Conservation (phyloP, 1,284 basidiomycete genomes). For the Pseudozyma thailandica region DNA sequence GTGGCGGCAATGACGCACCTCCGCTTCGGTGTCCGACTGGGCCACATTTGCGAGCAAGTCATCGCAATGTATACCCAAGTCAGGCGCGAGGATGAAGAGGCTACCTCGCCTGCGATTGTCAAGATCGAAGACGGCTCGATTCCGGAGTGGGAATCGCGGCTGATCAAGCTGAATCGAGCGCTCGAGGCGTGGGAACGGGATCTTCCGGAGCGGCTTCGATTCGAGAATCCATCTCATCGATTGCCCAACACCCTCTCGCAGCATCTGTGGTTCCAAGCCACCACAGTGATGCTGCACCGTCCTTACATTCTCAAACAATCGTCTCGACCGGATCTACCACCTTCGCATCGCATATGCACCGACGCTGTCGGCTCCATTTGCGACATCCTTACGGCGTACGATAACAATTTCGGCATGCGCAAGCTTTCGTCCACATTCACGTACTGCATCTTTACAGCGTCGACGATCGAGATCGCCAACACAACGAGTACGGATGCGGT, state of each 20-base stretch:
- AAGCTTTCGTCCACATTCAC: conserved; percentile 50
- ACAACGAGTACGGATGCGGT: conserved; percentile 49
- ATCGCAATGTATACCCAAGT: conserved; percentile 55
- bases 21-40: conserved; percentile 32
- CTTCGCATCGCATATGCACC: conserved; percentile 54
- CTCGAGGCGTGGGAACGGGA: conserved; percentile 35
- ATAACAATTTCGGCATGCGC: conserved; percentile 49
- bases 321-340: conserved; percentile 34
- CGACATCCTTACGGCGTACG: conserved; percentile 48
- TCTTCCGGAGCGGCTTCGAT: conserved; percentile 33
- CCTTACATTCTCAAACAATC: conserved; percentile 56
- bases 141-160: conserved; percentile 36
- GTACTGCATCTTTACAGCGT: conserved; percentile 57
- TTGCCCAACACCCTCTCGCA: conserved; percentile 45
- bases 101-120: background rate
- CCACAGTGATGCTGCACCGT: conserved; percentile 49
- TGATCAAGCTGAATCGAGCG: conserved; percentile 27
- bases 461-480: conserved; percentile 58
- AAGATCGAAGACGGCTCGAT: conserved; percentile 1
- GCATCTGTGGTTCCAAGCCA: conserved; percentile 48
- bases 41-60: conserved; percentile 45
- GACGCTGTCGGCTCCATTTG: conserved; percentile 47
- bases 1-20: conserved; percentile 42
- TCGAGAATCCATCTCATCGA: conserved; percentile 35
- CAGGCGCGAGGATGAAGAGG: conserved; percentile 20